Base-by-base conservation (phyloP, 306 rosid genomes). In the Sicyos edulis region DNA sequence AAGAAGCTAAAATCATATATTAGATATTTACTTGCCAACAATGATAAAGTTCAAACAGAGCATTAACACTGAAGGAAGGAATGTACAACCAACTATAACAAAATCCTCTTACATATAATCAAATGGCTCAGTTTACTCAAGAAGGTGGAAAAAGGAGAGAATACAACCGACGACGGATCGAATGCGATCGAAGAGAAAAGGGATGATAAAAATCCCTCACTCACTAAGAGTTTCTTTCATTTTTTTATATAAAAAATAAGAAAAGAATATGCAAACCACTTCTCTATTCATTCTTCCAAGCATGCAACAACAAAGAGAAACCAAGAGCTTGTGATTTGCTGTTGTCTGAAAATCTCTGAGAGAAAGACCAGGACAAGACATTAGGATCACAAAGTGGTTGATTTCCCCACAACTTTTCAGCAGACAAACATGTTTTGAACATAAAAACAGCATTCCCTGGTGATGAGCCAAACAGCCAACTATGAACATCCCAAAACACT, bases 401-500 rank as follows among this genome's bases (percentile, higher is more conserved):
- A 73, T 75, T 78, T 74, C 88, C 61, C 91, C 91, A 84, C 79
- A 87, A 61, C 84, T 89, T 93, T 59, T 93, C 95, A 2, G 83
- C 76, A 0, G 96, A 82, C 50, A 76, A 77, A 76, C 92, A 78
- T 73, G 96, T 89, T 78, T 86, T 87, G 89, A 93, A 93, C 97
- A 93, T 84, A 75, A 93, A 93, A 75, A 93, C 96, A 57, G 99
- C 97, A 76, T 75, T 83, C 60, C 91, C 91, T 20, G 85, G 80
- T 49, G 96, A 82, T 63, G 92, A 17, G 54, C 89, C 80, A 29
- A 91, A 93, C 75, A 93, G 96, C 99, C 99, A 93, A 83, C 70
- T 89, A 83, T 93, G 92, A 20, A 87, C 97, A 80, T 93, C 99
- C 99, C 99, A 93, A 76, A 87, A 86, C 69, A 93, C 87, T 79